phyloP scores from a whole-genome alignment of 805 yeast species.

The Candida nanaspora region DNA sequence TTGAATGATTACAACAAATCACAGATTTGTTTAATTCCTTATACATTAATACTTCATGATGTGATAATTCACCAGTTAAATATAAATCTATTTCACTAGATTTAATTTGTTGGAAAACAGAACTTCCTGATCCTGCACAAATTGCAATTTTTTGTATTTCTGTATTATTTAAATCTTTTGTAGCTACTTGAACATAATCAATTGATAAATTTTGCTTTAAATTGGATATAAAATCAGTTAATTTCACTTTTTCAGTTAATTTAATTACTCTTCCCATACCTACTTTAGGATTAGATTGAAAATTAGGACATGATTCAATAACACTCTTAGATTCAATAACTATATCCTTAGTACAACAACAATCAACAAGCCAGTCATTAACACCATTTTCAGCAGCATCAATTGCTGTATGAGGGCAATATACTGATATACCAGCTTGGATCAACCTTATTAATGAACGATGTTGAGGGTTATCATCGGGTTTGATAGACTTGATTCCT shows the following conservation, averaged over 20 bases:
- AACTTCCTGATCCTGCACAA: constrained; percentile 94
- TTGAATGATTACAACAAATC: constrained; percentile 80
- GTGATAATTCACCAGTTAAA: constrained; percentile 90
- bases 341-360: too few species aligned
- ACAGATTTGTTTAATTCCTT: constrained; percentile 68
- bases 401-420: constrained; percentile 93
- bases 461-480: constrained; percentile 71
- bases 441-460: constrained; percentile 63
- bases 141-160: constrained; percentile 57
- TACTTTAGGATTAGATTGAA: too few species aligned
- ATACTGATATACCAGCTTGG: constrained; percentile 76
- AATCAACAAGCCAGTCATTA: constrained; percentile 94
- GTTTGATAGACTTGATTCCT: constrained; percentile 69
- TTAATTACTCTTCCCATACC: constrained; percentile 81
- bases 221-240: constrained; percentile 38
- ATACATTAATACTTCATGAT: constrained; percentile 76
- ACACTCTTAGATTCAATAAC: neutral
- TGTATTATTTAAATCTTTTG: constrained; percentile 22
- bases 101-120: constrained; percentile 44
- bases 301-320: neutral
- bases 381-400: constrained; percentile 93
- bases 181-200: constrained; percentile 56
- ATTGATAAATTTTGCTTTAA: constrained; percentile 51
- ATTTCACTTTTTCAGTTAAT: constrained; percentile 34
- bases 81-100: constrained; percentile 52